Evolutionary conservation across 441 rosid genomes (phyloP), one percentile per base, ranked within the genome.

Genomic region (Populus hybrid): DNA sequence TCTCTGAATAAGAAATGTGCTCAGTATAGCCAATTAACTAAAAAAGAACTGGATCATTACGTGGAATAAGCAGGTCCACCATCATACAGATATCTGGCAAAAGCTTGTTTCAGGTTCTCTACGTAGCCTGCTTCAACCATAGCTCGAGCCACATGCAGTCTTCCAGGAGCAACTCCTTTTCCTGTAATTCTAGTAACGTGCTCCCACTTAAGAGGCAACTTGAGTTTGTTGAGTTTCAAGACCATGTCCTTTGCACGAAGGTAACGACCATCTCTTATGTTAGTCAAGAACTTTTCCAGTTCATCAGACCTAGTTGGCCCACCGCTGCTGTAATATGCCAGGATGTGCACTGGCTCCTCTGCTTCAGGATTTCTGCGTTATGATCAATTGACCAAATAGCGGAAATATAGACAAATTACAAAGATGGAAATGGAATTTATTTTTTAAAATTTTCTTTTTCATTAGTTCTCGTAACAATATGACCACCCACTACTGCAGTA

Each of bases 11-110:
- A 23, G 68, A 71, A 69, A 72, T n/a, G 77, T 71, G 70, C 66
- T 67, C 72, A 24, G 7, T 28, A 68, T 33, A 69, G 71, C 53
- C 20, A 21, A 9, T 36, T 68, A 78, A 64, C 65, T 35, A 53
- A 16, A 50, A 38, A 61, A 63, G 29, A 9, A 12, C 4, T 53
- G 21, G 70, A 63, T 53, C 23, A 64, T 74, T 91, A 95, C 99
- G 84, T 87, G 74, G 90, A 86, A 82, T 95, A 95, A 69, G 99
- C 98, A 76, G 97, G 99, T 74, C 99, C 99, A 24, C 90, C 99
- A 72, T 95, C 98, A 74, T 87, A 84, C 65, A 95, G 88, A 82
- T 92, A 95, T 81, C 87, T 89, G 53, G 95, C 64, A 73, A 95
- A 95, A 72, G 97, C 99, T 83, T 94, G 98, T 81, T 87, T 90